Evolutionary conservation across 73 alveolate genomes (phyloP), one percentile per base, ranked within the genome.

Genomic region (Paramecium caudatum): DNA sequence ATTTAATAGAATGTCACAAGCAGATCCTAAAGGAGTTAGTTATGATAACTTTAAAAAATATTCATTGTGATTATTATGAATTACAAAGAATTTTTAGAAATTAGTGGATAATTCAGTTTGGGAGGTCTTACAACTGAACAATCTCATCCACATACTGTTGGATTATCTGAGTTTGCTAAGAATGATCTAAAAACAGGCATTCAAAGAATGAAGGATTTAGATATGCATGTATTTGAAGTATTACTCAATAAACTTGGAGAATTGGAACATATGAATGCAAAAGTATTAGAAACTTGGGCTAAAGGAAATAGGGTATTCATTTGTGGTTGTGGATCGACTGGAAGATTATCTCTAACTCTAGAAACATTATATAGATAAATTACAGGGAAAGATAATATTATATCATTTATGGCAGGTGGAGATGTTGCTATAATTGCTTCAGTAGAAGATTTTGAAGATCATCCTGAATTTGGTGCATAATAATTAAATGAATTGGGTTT

Each of bases 361-460:
- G 93, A 86, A 48, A 45, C 82, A 10, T 37, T 86, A 36, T 86
- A 62, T 62, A 36, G 93, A 61, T 62, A 86, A 62, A 48, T 47
- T 4, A 55, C 88, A 47, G 43, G 43, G 32, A 13, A 41, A 15
- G 85, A 69, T 43, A 86, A 78, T 62, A 82, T 86, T 16, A 65
- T 63, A 25, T 62, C 90, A 10, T 63, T 86, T 62, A 86, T 86
- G 93, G 68, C 93, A 37, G 93, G 93, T 23, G 93, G 93, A 19
- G 93, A 86, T 43, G 82, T 86, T 13, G 93, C 93, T 37, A 62
- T 86, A 32, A 86, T 86, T 6, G 84, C 82, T 39, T 49, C 86
- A 27, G 93, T 86, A 33, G 93, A 86, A 37, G 93, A 86, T 86
- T 86, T 86, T 27, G 93, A 86, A 63, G 93, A 86, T 27, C 87